These are phyloP conservation scores for Coprinellus micaceus DNA, from an alignment of 768 basidiomycete genomes.

Conservation along the genomic window DNA sequence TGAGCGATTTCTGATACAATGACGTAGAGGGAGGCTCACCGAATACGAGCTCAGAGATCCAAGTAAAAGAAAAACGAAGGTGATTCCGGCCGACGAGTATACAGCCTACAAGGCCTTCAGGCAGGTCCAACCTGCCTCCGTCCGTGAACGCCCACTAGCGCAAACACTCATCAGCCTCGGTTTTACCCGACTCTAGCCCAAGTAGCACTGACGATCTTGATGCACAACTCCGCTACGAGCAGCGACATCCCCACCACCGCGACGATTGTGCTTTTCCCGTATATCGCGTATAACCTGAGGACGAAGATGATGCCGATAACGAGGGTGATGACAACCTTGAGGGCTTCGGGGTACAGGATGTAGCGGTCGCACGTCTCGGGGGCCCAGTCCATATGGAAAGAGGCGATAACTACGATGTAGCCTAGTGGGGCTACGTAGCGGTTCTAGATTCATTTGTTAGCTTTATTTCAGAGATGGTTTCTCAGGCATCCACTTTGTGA, in stretches of 20 bases:
- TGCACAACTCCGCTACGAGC: constrained; percentile 22
- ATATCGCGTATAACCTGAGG: constrained; percentile 29
- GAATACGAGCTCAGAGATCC: constrained; percentile 34
- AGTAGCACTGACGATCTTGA: constrained; percentile 40
- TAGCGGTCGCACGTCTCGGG: constrained; percentile 30
- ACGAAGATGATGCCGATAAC: constrained; percentile 33
- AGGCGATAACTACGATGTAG: constrained; percentile 10
- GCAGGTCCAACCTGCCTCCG: constrained; percentile 28
- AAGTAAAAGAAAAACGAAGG: constrained; percentile 31
- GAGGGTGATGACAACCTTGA: constrained; percentile 29
- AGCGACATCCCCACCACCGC: constrained; percentile 17
- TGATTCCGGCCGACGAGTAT: constrained; percentile 30
- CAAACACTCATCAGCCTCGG: neutral
- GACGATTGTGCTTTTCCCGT: constrained; percentile 20
- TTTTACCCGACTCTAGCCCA: too few relatives aligned
- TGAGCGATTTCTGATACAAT: neutral
- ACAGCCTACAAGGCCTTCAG: constrained; percentile 30
- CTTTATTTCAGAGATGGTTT: too few relatives aligned
- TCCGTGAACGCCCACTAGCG: constrained; percentile 38
- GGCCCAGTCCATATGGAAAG: constrained; percentile 33
- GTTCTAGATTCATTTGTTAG: neutral
- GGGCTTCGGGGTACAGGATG: constrained; percentile 32
- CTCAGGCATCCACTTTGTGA: too few relatives aligned
- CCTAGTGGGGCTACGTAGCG: constrained; percentile 7
- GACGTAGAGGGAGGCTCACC: constrained; percentile 16